Conservation (phyloP, 495 filamentous ascomycete species). For the Penicillium paradoxum region DNA sequence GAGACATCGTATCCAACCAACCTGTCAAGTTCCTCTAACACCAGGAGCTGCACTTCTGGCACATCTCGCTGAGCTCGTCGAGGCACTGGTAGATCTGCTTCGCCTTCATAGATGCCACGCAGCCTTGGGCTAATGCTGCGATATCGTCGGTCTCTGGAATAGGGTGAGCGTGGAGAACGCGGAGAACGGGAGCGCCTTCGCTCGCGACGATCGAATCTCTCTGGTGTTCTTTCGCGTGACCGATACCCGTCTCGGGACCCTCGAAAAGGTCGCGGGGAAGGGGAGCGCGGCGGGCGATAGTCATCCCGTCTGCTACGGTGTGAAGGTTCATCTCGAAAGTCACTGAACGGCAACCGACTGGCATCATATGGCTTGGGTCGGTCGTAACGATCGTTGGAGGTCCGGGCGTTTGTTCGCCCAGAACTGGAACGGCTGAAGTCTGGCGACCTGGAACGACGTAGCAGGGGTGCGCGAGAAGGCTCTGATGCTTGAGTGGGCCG, state of each 20-base stretch:
- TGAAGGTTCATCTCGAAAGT: slow-evolving; percentile 46
- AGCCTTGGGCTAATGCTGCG: slow-evolving; percentile 63
- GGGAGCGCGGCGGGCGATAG: slow-evolving; percentile 59
- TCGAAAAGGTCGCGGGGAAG: slow-evolving; percentile 55
- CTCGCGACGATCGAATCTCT: slow-evolving; percentile 55
- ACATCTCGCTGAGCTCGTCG: slow-evolving; percentile 69
- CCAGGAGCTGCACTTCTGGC: slow-evolving; percentile 85
- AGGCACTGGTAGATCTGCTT: slow-evolving; percentile 64
- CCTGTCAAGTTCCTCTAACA: slow-evolving; percentile 74
- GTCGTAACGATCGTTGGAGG: slow-evolving; percentile 41
- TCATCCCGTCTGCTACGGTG: slow-evolving; percentile 54
- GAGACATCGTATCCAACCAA: slow-evolving; percentile 24
- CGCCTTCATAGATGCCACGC: slow-evolving; percentile 48
- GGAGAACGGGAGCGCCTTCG: slow-evolving; percentile 66
- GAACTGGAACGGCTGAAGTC: slow-evolving; percentile 54
- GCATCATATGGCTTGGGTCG: slow-evolving; percentile 32
- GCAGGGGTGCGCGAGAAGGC: slow-evolving; percentile 32
- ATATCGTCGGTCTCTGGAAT: slow-evolving; percentile 54
- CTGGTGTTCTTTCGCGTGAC: slow-evolving; percentile 50
- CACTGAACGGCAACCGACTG: slow-evolving; percentile 37
- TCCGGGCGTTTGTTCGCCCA: slow-evolving; percentile 30
- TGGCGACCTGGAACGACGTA: slow-evolving; percentile 64
- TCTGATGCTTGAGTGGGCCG: slow-evolving; percentile 42
- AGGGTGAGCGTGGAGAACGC: slow-evolving; percentile 45
- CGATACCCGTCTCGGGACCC: slow-evolving; percentile 64